These are phyloP conservation scores for Trametes elegans DNA, from an alignment of 768 basidiomycete species.

Conservation along the genomic window DNA sequence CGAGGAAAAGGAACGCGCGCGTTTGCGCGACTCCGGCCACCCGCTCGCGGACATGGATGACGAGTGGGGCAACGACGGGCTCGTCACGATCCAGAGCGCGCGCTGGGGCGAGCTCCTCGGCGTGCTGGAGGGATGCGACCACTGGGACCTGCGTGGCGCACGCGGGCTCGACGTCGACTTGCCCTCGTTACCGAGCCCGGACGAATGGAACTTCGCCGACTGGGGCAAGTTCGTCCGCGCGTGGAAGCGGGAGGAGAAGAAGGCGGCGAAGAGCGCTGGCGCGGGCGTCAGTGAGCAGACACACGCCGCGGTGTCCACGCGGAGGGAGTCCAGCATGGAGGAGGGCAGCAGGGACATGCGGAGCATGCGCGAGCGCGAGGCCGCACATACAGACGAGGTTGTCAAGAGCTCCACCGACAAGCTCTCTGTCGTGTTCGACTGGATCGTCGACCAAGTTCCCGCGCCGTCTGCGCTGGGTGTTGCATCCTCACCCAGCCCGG, in stretches of 20 bases:
- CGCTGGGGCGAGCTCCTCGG: conserved; percentile 97
- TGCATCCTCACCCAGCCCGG: background rate
- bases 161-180: conserved; percentile 72
- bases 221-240: conserved; percentile 62
- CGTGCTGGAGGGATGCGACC: conserved; percentile 84
- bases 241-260: conserved; percentile 57
- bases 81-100: conserved; percentile 90
- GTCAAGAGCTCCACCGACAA: conserved; percentile 69
- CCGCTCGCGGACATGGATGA: conserved; percentile 50
- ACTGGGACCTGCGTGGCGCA: conserved; percentile 94
- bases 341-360: background rate
- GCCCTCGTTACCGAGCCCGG: conserved; percentile 48
- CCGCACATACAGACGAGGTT: conserved; percentile 47
- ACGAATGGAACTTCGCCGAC: conserved; percentile 46
- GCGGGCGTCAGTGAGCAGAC: conserved; percentile 29
- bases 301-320: conserved; percentile 5
- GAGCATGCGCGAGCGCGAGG: conserved; percentile 22
- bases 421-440: conserved; percentile 74
- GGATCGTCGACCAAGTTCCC: conserved; percentile 67
- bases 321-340: background rate
- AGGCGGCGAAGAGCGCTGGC: conserved; percentile 36
- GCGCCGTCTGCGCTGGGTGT: conserved; percentile 1
- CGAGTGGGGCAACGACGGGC: conserved; percentile 85
- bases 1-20: conserved; percentile 58
- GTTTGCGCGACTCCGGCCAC: conserved; percentile 34